Evolutionary conservation across 352 stramenopile genomes (phyloP).

Genomic region (Globisporangium paddicum): DNA sequence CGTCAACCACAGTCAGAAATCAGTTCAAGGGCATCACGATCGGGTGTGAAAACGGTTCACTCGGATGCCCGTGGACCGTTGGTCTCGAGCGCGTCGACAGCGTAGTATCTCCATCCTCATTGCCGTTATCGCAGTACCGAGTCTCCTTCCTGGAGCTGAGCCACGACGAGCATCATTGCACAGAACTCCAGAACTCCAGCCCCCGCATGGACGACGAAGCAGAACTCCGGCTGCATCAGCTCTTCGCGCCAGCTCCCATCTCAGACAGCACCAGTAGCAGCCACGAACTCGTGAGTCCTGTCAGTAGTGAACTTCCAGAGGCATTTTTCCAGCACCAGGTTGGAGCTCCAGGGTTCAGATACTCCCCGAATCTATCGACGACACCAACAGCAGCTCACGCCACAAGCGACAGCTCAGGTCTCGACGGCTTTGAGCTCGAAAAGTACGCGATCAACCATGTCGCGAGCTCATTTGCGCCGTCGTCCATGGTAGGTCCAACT

Average conservation of each 20-base stretch:
- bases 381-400: not conserved
- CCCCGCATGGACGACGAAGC: not conserved
- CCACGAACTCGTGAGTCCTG: not conserved
- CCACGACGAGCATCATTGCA: conserved; percentile 49
- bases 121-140: conserved; percentile 47
- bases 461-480: not conserved
- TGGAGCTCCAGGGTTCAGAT: not conserved
- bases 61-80: conserved; percentile 62
- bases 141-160: conserved; percentile 62
- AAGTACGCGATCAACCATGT: conserved; percentile 6
- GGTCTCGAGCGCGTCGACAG: conserved; percentile 46
- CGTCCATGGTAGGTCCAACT: not conserved
- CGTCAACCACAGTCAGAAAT: conserved; percentile 28
- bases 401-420: not conserved
- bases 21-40: conserved; percentile 13
- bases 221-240: conserved; percentile 1
- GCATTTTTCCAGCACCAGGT: conserved; percentile 1
- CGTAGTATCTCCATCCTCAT: conserved; percentile 15
- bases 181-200: conserved; percentile 14
- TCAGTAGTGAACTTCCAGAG: not conserved
- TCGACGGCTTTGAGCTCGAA: conserved; percentile 8
- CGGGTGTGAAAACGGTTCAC: conserved; percentile 53
- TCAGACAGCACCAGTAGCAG: not conserved
- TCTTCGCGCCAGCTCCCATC: conserved; percentile 2
- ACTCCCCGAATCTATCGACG: not conserved